These are phyloP conservation scores for Creolimax fragrantissima DNA, from an alignment of 78 protist species.

Conservation along the genomic window DNA sequence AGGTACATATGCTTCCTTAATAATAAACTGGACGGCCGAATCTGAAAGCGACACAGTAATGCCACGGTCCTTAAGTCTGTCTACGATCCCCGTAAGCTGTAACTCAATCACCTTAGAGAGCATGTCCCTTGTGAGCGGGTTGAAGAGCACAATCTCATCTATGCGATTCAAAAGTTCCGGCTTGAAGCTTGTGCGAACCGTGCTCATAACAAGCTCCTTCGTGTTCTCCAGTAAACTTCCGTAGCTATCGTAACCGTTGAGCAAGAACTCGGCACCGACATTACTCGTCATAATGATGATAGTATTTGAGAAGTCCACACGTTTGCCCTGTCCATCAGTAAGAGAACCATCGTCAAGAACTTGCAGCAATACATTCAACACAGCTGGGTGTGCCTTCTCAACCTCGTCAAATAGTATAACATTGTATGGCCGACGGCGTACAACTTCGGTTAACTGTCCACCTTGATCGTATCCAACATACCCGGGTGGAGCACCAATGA, in stretches of 20 bases:
- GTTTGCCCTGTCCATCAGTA: slow-evolving; percentile 91
- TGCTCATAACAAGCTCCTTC: slow-evolving; percentile 55
- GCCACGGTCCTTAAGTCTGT: slow-evolving; percentile 58
- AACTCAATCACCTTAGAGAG: slow-evolving; percentile 17
- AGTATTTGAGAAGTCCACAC: slow-evolving; percentile 85
- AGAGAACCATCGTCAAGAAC: slow-evolving; percentile 96
- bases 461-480: slow-evolving; percentile 98
- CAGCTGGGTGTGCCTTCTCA: slow-evolving; percentile 86
- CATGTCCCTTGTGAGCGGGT: slow-evolving; percentile 43
- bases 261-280: slow-evolving; percentile 70
- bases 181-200: slow-evolving; percentile 58
- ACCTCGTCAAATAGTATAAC: slow-evolving; percentile 97
- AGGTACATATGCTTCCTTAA: slow-evolving; percentile 54
- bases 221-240: neutral
- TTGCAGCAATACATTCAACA: slow-evolving; percentile 86
- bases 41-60: slow-evolving; percentile 35
- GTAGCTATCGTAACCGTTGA: neutral
- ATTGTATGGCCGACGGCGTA: slow-evolving; percentile 87
- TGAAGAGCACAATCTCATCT: slow-evolving; percentile 84
- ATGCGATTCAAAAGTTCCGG: slow-evolving; percentile 97
- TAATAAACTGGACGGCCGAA: slow-evolving; percentile 41
- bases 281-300: slow-evolving; percentile 89
- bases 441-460: slow-evolving; percentile 97
- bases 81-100: slow-evolving; percentile 42
- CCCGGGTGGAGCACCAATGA: slow-evolving; percentile 99